Percentiles rank a stretch among this genome's conserved stretches.
phyloP scores from a whole-genome alignment of 331 rosid species.

The Telfairia occidentalis region DNA sequence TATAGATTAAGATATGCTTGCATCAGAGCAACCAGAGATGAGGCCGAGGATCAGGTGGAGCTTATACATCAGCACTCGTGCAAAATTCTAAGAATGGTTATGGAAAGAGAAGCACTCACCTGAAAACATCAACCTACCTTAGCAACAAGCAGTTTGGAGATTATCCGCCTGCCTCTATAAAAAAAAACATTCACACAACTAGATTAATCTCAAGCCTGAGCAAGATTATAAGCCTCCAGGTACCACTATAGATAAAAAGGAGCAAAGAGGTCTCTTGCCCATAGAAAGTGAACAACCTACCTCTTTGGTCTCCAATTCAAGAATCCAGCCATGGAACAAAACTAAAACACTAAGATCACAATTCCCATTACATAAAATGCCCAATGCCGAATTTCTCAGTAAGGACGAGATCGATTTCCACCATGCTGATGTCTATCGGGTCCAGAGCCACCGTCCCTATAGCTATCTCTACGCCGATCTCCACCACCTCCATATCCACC shows the following conservation, averaged over 20 bases:
- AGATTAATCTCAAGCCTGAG: conserved; percentile 60
- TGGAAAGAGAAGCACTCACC: conserved; percentile 74
- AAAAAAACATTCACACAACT: conserved; percentile 66
- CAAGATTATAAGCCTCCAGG: conserved; percentile 47
- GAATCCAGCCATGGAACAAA: conserved; percentile 60
- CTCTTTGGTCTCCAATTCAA: conserved; percentile 81
- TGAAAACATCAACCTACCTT: conserved; percentile 92
- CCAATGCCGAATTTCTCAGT: conserved; percentile 40
- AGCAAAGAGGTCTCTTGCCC: conserved; percentile 68
- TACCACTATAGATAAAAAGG: conserved; percentile 33
- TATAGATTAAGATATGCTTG: conserved; percentile 5
- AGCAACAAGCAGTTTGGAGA: conserved; percentile 97
- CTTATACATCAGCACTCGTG: not conserved
- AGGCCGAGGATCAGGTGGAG: conserved; percentile 9
- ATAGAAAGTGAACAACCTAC: conserved; percentile 86
- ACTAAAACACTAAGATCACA: conserved; percentile 63
- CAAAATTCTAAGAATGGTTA: conserved; percentile 24
- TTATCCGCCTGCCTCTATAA: conserved; percentile 93
- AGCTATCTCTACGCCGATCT: conserved; percentile 82
- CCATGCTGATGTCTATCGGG: conserved; percentile 90
- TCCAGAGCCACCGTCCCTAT: conserved; percentile 69
- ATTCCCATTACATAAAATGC: conserved; percentile 75
- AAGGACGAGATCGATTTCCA: conserved; percentile 95
- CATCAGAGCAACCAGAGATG: not conserved
- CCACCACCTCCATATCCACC: conserved; percentile 91